Evolutionary conservation across 148 eudicot species (phyloP).

Genomic region (Silene latifolia): DNA sequence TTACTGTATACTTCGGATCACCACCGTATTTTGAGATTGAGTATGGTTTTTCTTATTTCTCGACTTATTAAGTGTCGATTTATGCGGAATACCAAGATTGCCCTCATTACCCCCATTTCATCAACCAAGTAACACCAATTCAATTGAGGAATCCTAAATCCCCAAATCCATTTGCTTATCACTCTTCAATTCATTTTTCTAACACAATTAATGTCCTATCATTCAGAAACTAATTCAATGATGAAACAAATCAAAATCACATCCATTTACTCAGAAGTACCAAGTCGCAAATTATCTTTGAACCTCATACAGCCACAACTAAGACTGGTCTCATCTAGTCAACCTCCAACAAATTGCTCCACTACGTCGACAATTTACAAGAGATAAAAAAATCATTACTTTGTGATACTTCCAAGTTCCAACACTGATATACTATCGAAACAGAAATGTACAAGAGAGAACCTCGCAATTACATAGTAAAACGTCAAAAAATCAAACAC

Average conservation of each 20-base stretch:
- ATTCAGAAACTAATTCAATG: not conserved
- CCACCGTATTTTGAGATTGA: too few relatives aligned
- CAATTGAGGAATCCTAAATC: too few relatives aligned
- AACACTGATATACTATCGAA: not conserved
- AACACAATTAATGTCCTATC: not conserved
- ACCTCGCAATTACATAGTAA: not conserved
- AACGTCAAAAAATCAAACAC: too few relatives aligned
- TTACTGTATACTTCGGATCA: too few relatives aligned
- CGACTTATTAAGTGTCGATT: too few relatives aligned
- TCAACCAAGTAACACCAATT: too few relatives aligned
- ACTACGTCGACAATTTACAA: not conserved
- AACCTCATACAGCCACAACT: not conserved
- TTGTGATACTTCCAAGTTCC: not conserved
- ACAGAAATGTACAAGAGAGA: not conserved
- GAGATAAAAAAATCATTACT: not conserved
- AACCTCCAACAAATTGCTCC: not conserved
- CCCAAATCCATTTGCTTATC: too few relatives aligned
- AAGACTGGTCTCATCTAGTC: not conserved
- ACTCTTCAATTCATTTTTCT: too few relatives aligned
- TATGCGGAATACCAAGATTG: too few relatives aligned
- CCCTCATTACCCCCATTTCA: too few relatives aligned
- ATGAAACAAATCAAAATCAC: not conserved
- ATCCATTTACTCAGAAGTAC: not conserved
- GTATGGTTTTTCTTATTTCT: too few relatives aligned
- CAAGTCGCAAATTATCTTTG: not conserved